Evolutionary conservation across 768 basidiomycete genomes (phyloP).

Genomic region (Lepiota brunneoincarnata): DNA sequence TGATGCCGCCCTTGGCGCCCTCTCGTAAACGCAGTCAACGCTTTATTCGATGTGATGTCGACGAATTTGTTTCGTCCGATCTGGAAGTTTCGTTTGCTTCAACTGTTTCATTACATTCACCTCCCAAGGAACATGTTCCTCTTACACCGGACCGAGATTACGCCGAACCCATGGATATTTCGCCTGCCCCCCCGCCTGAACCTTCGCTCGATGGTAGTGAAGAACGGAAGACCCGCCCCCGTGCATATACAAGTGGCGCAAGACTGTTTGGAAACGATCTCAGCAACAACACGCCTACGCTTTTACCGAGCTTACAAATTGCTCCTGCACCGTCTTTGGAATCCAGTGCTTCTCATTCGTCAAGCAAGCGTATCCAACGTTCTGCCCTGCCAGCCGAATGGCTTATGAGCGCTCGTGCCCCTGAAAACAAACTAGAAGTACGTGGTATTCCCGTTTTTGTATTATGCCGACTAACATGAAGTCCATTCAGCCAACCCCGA

Average conservation of each 20-base stretch:
- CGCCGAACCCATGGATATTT: conserved; percentile 71
- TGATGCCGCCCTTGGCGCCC: conserved; percentile 42
- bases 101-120: conserved; percentile 76
- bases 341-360: conserved; percentile 32
- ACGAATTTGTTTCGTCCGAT: conserved; percentile 72
- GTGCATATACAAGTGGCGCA: conserved; percentile 62
- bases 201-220: conserved; percentile 21
- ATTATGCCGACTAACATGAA: background rate
- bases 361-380: conserved; percentile 57
- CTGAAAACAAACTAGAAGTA: conserved; percentile 24
- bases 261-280: conserved; percentile 74
- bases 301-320: conserved; percentile 29
- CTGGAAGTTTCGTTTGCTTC: conserved; percentile 83
- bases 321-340: conserved; percentile 29
- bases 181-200: conserved; percentile 52
- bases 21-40: conserved; percentile 49
- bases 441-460: conserved; percentile 10
- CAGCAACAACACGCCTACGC: conserved; percentile 47
- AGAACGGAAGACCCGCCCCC: conserved; percentile 42
- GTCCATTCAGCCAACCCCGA: conserved; percentile 31
- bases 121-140: conserved; percentile 45
- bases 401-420: conserved; percentile 31
- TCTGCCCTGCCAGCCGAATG: conserved; percentile 64
- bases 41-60: conserved; percentile 46
- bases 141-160: conserved; percentile 47